A percentile compares a stretch with the other conserved stretches of the same genome.
These are phyloP conservation scores for Omphalotus guepiniiformis DNA, from an alignment of 768 basidiomycete species.

Conservation along the genomic window DNA sequence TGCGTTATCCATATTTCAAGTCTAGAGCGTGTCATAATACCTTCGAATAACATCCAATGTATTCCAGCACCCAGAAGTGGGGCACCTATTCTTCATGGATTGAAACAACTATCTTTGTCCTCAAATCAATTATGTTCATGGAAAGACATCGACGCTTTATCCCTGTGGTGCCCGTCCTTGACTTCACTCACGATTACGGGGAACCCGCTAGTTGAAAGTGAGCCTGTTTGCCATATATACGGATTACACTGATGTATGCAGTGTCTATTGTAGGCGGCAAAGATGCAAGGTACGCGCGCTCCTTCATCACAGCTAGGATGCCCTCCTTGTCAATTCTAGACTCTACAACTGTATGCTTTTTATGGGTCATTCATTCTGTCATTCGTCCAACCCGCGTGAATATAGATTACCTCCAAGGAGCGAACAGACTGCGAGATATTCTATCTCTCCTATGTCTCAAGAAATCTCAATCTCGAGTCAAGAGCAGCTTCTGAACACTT, in stretches of 20 bases:
- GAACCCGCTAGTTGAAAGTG: constrained; percentile 63
- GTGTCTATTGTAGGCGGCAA: constrained; percentile 28
- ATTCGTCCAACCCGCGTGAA: constrained; percentile 4
- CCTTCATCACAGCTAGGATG: constrained; percentile 63
- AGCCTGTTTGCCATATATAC: constrained; percentile 7
- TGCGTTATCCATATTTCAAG: constrained; percentile 33
- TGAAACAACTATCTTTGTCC: constrained; percentile 63
- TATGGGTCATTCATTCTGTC: not conserved
- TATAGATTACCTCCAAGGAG: constrained; percentile 65
- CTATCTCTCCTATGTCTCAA: constrained; percentile 67
- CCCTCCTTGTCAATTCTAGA: constrained; percentile 62
- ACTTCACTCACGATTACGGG: constrained; percentile 55
- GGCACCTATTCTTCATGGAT: constrained; percentile 23
- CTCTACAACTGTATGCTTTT: constrained; percentile 51
- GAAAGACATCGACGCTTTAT: constrained; percentile 61
- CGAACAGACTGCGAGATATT: constrained; percentile 79
- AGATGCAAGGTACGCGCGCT: constrained; percentile 40
- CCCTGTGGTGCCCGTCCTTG: constrained; percentile 65
- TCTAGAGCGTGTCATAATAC: constrained; percentile 60
- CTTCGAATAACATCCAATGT: constrained; percentile 51
- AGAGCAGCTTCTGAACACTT: constrained; percentile 33
- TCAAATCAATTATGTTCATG: constrained; percentile 56
- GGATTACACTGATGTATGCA: not conserved
- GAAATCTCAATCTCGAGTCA: constrained; percentile 34
- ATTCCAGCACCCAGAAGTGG: constrained; percentile 40